Evolutionary conservation across 2,329 filamentous ascomycete genomes (phyloP).

Genomic region (Harringtonia aguacate): DNA sequence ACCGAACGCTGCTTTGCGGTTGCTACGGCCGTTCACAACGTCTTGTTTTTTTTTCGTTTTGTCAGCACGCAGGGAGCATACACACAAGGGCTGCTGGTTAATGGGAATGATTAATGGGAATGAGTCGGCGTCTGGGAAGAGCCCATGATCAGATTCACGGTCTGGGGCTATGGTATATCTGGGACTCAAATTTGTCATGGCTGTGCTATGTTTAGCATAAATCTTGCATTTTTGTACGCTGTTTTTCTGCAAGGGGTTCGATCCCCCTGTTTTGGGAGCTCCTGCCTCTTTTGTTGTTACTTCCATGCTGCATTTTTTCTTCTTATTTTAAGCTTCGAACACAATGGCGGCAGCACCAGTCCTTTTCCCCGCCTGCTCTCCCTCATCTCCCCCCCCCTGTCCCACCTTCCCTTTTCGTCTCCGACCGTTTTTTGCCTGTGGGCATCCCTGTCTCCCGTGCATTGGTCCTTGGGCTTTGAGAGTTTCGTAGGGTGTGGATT

Average conservation of each 20-base stretch:
- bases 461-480: constrained; percentile 12
- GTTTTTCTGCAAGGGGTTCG: no score
- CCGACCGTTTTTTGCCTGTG: background rate
- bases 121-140: no score
- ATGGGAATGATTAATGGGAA: no score
- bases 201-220: no score
- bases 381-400: background rate
- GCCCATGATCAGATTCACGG: no score
- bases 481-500: constrained; percentile 9
- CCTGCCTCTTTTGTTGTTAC: background rate
- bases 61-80: no score
- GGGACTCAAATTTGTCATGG: no score
- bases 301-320: background rate
- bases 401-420: background rate
- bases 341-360: background rate
- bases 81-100: no score
- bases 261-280: background rate
- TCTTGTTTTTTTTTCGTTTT: background rate
- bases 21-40: no score
- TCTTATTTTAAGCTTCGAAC: background rate
- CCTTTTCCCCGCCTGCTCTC: background rate
- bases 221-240: no score
- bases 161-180: no score
- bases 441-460: background rate
- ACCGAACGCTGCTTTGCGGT: no score